Evolutionary conservation across 495 filamentous ascomycete species (phyloP), one percentile per base, ranked within the genome.

Genomic region (Letharia lupina): DNA sequence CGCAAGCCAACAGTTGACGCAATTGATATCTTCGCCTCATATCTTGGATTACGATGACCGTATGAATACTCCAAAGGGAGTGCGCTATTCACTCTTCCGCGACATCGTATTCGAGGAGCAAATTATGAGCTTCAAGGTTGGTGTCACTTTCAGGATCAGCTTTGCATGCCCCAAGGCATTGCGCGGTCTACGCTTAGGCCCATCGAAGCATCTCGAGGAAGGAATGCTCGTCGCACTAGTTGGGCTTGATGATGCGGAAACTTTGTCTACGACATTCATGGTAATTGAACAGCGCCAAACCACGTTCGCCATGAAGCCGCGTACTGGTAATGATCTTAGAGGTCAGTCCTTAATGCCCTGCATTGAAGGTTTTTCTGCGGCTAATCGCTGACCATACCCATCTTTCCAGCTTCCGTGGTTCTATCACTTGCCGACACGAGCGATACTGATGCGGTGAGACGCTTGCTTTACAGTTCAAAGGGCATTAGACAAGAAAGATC

Each of bases 141-240:
- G 64, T 8, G 33, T 69, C 3, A 59, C 65, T 35, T 20, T 71
- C 2, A 63, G 66, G 8, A 15, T 72, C 10, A 72, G 70, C 62
- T 73, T 67, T 65, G 68, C 66, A 1, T 74, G 73, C 65, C 73
- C 73, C 3, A 57, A 60, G 16, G 45, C 45, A 18, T 59, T 74
- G 28, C 63, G 66, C n/a, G 72, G 68, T n/a, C 37, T 56, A 18
- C 59, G 60, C 28, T 62, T 73, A 45, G 56, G 44, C 18, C 33
- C 48, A 13, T 70, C 72, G 0, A 67, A 66, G 33, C 62, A 65
- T 47, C 63, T 74, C 23, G 73, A 72, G 50, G 59, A 65, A 20
- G 72, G 73, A 11, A 74, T 74, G 73, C 67, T 74, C 7, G 63
- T 70, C 31, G 72, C 72, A 58, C 68, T 74, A 3, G 45, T 74